Conservation (phyloP, 2,329 filamentous ascomycete species). For the Paraconiothyrium sp. region DNA sequence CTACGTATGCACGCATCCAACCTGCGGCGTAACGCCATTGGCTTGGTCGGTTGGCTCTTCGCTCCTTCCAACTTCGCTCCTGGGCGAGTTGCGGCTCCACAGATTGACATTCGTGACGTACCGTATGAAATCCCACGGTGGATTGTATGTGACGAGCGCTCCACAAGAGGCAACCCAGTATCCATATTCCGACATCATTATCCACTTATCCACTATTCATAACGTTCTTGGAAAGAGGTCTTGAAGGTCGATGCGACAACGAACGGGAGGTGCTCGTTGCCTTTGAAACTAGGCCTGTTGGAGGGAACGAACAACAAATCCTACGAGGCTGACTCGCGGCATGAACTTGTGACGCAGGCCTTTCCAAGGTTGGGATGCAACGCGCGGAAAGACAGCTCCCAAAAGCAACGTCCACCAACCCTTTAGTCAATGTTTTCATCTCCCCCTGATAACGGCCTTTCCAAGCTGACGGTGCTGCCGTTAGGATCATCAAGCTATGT, state of each 20-base stretch:
- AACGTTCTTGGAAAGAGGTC: not conserved
- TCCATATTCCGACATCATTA: not conserved
- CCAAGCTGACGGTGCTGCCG: not conserved
- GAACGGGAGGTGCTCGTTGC: not conserved
- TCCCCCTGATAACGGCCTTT: not conserved
- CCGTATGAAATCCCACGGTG: not conserved
- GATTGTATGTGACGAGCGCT: not conserved
- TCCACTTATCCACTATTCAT: not conserved
- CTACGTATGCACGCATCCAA: not conserved
- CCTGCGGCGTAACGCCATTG: constrained; percentile 1
- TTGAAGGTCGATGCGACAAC: not conserved
- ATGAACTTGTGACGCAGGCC: not conserved
- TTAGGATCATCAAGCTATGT: not conserved
- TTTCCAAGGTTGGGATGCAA: not conserved
- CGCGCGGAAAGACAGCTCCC: not conserved
- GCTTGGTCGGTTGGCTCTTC: constrained; percentile 5
- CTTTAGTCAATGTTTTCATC: not conserved
- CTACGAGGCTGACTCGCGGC: constrained; percentile 1
- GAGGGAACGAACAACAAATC: constrained; percentile 3
- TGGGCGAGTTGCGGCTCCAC: not conserved
- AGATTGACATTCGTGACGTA: constrained; percentile 1
- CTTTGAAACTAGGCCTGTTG: constrained; percentile 2
- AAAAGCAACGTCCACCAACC: not conserved
- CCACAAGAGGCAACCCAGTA: not conserved
- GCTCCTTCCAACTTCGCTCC: not conserved